Evolutionary conservation across 2,329 filamentous ascomycete species (phyloP), one percentile per base, ranked within the genome.

Genomic region (Cladosporium phlei): DNA sequence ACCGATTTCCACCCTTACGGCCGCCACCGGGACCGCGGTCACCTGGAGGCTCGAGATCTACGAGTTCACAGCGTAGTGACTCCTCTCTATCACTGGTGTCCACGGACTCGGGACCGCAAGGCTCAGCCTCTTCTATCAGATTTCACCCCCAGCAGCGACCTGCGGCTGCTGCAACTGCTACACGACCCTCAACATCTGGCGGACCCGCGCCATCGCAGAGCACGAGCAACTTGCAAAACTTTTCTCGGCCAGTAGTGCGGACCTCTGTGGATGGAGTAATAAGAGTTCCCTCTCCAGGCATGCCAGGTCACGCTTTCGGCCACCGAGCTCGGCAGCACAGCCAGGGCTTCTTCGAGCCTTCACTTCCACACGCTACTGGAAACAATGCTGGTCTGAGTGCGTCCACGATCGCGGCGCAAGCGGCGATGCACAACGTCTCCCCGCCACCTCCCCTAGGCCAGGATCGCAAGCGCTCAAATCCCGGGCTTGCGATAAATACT

Each of bases 331-430:
- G 86, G 58, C 86, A 86, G 51, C 79, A 84, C 55, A 85, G 79
- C 7, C 85, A 86, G 62, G 86, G 86, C 58, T 79, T 83, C 59
- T 90, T 90, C 60, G 86, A 90, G 62, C 80, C 85, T 32, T 82
- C 77, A 17, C 70, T 90, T 38, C 83, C 85, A 17, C 60, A 64
- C 47, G 54, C 62, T n/a, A 58, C 53, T 20, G 50, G 58, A 8
- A 59, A 57, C 19, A 54, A 42, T 24, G 50, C 61, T 65, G 59
- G 69, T 25, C 59, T 81, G 66, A 66, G 68, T 67, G 80, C 85
- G n/a, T 88, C 85, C 65, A 83, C 88, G 64, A 88, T 89, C 53
- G 86, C 86, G 29, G 86, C 86, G 14, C 86, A 89, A 66, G 82
- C 86, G 8, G 86, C 86, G 46, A 81, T 85, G 59, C 81, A 87